Percentiles rank a stretch among this genome's conserved stretches.
phyloP scores from a whole-genome alignment of 2,329 filamentous ascomycete species.

The Cladosporium sp. region DNA sequence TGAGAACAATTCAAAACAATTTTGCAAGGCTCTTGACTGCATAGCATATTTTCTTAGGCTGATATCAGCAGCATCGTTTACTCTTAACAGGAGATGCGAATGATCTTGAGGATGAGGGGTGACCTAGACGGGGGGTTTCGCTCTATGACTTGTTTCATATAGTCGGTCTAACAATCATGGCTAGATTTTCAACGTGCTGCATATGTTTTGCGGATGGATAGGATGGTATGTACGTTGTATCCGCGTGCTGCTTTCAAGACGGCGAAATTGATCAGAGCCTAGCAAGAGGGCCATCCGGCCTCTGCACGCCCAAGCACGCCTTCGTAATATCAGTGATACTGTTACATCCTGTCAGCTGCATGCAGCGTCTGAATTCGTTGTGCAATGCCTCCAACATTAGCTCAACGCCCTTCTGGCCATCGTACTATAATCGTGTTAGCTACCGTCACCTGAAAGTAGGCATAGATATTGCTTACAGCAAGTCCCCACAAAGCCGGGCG shows the following conservation, averaged over 20 bases:
- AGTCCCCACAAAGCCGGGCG: constrained; percentile 53
- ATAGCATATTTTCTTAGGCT: too few relatives aligned
- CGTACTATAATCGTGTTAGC: constrained; percentile 32
- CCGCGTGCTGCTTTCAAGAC: too few relatives aligned
- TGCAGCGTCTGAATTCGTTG: constrained; percentile 36
- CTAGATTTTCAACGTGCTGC: not conserved
- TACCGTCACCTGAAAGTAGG: not conserved
- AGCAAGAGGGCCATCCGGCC: constrained; percentile 36
- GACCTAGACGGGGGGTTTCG: not conserved
- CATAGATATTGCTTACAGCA: constrained; percentile 36
- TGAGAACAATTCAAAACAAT: too few relatives aligned
- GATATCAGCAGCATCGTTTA: not conserved
- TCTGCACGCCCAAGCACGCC: constrained; percentile 34
- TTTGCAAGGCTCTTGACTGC: too few relatives aligned
- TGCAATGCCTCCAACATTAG: constrained; percentile 44
- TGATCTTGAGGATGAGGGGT: not conserved
- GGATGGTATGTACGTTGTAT: not conserved
- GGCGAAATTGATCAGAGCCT: constrained; percentile 25
- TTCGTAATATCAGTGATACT: constrained; percentile 38
- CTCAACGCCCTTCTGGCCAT: constrained; percentile 41
- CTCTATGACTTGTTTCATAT: not conserved
- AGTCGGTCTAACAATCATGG: not conserved
- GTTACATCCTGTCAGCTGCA: constrained; percentile 41
- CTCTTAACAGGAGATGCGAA: not conserved
- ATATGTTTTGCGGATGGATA: not conserved